Evolutionary conservation across 257 asterid genomes (phyloP).

Genomic region (Gynochthodes officinalis): DNA sequence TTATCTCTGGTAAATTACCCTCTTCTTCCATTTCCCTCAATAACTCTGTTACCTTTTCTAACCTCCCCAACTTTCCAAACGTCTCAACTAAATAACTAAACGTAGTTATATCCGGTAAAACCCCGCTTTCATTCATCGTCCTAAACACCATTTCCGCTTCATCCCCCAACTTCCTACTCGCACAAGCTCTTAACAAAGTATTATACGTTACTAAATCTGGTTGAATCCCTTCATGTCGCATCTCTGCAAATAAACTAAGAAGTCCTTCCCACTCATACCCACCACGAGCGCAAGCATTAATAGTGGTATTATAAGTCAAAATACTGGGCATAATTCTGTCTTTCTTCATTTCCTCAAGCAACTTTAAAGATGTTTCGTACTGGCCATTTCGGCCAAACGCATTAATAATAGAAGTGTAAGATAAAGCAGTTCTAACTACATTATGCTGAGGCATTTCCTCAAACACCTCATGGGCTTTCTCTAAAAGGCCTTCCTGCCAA

Average conservation of each 20-base stretch:
- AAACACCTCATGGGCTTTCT: slow-evolving; percentile 78
- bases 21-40: slow-evolving; percentile 77
- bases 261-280: slow-evolving; percentile 96
- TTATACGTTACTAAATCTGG: slow-evolving; percentile 94
- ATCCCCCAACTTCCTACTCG: slow-evolving; percentile 71
- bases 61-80: slow-evolving; percentile 61
- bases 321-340: slow-evolving; percentile 74
- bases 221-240: slow-evolving; percentile 92
- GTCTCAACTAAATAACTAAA: slow-evolving; percentile 79
- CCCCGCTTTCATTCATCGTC: slow-evolving; percentile 94
- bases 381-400: slow-evolving; percentile 89
- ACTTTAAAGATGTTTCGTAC: slow-evolving; percentile 59
- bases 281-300: slow-evolving; percentile 87
- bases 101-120: slow-evolving; percentile 76
- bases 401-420: slow-evolving; percentile 81
- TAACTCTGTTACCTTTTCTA: slow-evolving; percentile 76
- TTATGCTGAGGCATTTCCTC: slow-evolving; percentile 72
- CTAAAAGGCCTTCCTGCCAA: slow-evolving; percentile 85
- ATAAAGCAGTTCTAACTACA: slow-evolving; percentile 61
- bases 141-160: slow-evolving; percentile 96
- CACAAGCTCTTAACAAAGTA: slow-evolving; percentile 80
- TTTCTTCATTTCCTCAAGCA: slow-evolving; percentile 71
- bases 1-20: slow-evolving; percentile 81
- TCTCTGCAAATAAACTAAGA: slow-evolving; percentile 87
- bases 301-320: slow-evolving; percentile 84